These are phyloP conservation scores for Mesembryanthemum crystallinum DNA, from an alignment of 148 eudicot genomes.

Conservation along the genomic window DNA sequence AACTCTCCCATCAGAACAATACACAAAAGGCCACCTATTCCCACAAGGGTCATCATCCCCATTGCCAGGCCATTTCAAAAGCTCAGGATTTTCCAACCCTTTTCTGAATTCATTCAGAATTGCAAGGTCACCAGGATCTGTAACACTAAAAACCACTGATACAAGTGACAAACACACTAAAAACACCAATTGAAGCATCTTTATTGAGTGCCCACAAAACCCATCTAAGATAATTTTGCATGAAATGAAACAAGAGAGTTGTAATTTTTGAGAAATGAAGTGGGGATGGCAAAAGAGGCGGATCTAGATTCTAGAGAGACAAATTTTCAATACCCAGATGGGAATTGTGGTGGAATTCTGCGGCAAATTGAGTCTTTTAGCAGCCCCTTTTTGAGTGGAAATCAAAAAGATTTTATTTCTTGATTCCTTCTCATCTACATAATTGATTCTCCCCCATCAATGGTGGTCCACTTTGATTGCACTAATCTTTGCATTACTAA, in stretches of 20 bases:
- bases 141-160: conserved; percentile 41
- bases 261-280: background rate
- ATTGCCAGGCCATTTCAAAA: conserved; percentile 70
- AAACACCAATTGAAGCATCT: conserved; percentile 10
- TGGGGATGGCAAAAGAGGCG: background rate
- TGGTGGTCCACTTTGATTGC: conserved; percentile 15
- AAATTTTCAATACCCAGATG: background rate
- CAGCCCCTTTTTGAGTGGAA: conserved; percentile 3
- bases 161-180: conserved; percentile 20
- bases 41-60: conserved; percentile 82
- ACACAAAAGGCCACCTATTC: conserved; percentile 60
- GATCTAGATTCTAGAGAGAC: conserved; percentile 24
- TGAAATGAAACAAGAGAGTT: background rate
- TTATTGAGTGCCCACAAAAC: conserved; percentile 3
- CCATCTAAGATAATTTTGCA: conserved; percentile 22
- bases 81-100: conserved; percentile 71
- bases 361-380: background rate
- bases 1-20: conserved; percentile 53
- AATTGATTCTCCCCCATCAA: background rate
- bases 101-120: conserved; percentile 62
- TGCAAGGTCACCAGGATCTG: conserved; percentile 68
- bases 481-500: background rate
- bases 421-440: conserved; percentile 13
- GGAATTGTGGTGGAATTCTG: background rate
- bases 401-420: conserved; percentile 11